These are phyloP conservation scores for Phytophthora colocasiae DNA, from an alignment of 352 stramenopile genomes.

Conservation along the genomic window DNA sequence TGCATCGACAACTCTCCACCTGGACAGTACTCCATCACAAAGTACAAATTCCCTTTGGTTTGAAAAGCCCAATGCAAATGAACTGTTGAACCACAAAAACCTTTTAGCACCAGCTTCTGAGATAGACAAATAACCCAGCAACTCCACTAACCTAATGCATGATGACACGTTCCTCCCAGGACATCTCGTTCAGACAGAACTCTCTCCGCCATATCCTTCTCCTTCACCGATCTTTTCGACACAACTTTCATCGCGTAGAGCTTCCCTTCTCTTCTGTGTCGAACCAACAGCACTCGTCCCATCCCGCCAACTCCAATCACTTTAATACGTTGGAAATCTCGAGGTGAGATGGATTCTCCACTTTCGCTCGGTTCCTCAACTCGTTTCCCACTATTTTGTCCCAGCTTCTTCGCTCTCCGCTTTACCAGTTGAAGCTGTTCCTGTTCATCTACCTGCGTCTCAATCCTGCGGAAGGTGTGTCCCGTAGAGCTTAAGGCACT, in stretches of 20 bases:
- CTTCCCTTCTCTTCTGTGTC: conserved; percentile 52
- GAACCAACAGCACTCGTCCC: conserved; percentile 83
- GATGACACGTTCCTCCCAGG: conserved; percentile 73
- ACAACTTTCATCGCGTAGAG: conserved; percentile 89
- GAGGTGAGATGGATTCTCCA: conserved; percentile 30
- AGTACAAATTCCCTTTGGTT: conserved; percentile 61
- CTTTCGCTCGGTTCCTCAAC: neutral
- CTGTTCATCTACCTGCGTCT: conserved; percentile 53
- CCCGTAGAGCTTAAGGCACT: conserved; percentile 61
- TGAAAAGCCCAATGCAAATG: conserved; percentile 86
- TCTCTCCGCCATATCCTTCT: conserved; percentile 62
- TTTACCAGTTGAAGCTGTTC: conserved; percentile 71
- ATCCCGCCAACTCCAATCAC: conserved; percentile 91
- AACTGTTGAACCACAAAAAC: conserved; percentile 37
- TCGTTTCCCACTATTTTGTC: conserved; percentile 53
- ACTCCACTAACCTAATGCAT: conserved; percentile 50
- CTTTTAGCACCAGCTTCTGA: conserved; percentile 1
- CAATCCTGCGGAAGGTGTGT: conserved; percentile 59
- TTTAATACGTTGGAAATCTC: conserved; percentile 90
- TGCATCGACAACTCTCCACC: conserved; percentile 74
- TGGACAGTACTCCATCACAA: conserved; percentile 88
- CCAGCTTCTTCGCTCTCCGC: conserved; percentile 85
- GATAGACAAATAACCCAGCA: neutral
- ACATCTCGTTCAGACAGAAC: conserved; percentile 82
- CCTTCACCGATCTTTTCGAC: conserved; percentile 56